Percentiles rank a stretch among this genome's conserved stretches.
Evolutionary conservation across 2,329 filamentous ascomycete genomes (phyloP).

Genomic region (Trichoderma endophyticum): DNA sequence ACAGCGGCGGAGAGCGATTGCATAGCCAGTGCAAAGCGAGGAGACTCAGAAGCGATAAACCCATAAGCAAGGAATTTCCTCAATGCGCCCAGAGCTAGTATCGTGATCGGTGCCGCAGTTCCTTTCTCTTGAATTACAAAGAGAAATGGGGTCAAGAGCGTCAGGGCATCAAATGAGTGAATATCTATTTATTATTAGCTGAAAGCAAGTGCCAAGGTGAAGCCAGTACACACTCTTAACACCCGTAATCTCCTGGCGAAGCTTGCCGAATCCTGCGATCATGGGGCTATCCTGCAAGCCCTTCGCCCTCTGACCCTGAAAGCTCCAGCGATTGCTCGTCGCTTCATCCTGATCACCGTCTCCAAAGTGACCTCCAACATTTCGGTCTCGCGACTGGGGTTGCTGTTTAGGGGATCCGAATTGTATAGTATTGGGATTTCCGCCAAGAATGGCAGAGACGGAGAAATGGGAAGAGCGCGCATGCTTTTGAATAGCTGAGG

Average conservation of each 20-base stretch:
- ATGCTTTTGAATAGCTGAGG: slow-evolving; percentile 96
- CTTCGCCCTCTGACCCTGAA: slow-evolving; percentile 92
- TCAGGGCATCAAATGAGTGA: slow-evolving; percentile 79
- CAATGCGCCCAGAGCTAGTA: slow-evolving; percentile 86
- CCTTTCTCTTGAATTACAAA: slow-evolving; percentile 96
- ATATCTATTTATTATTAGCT: slow-evolving; percentile 60
- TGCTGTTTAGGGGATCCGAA: slow-evolving; percentile 47
- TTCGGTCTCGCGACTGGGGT: slow-evolving; percentile 42
- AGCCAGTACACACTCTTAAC: slow-evolving; percentile 65
- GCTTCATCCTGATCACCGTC: slow-evolving; percentile 48
- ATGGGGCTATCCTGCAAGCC: slow-evolving; percentile 97
- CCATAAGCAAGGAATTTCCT: slow-evolving; percentile 97
- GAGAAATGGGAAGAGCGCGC: slow-evolving; percentile 94
- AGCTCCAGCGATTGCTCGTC: slow-evolving; percentile 81
- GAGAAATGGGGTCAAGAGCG: slow-evolving; percentile 87
- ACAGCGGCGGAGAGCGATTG: slow-evolving; percentile 91
- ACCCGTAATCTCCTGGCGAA: slow-evolving; percentile 81
- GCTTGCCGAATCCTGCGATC: slow-evolving; percentile 87
- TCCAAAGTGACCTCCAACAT: slow-evolving; percentile 31
- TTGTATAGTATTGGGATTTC: slow-evolving; percentile 58
- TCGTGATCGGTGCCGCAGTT: slow-evolving; percentile 93
- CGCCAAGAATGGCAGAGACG: slow-evolving; percentile 90
- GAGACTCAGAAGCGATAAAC: slow-evolving; percentile 78
- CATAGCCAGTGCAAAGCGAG: slow-evolving; percentile 88
- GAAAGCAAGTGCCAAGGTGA: neutral